Evolutionary conservation across 345 rosid genomes (phyloP), one percentile per base, ranked within the genome.

Genomic region (Populus euphratica): DNA sequence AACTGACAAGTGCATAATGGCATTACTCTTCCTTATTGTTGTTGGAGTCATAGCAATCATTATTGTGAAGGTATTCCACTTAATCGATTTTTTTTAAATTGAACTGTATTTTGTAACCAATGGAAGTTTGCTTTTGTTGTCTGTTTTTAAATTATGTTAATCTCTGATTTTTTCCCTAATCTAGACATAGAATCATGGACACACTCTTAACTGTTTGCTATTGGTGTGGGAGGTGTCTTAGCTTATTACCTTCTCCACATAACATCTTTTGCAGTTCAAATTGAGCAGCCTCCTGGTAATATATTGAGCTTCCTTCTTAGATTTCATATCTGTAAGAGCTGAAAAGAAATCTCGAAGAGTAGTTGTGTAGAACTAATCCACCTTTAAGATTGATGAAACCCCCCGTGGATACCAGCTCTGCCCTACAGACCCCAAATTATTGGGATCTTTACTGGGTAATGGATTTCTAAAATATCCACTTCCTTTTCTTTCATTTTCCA

Each of bases 1-100:
- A 71, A 96, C 99, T 70, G 99, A 96, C 85, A 91, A 77, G 75
- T 91, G 97, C 84, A 92, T 94, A 62, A 89, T 96, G 98, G 88
- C 93, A 16, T 76, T 96, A 70, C 93, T 94, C 18, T 81, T 90
- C 85, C 90, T 96, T 38, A 89, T 94, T 64, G 99, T 96, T 52
- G 38, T 86, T 79, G 99, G 99, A 29, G 92, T 96, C 41, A 79
- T 94, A 76, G 92, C 91, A 70, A 94, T 94, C 86, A 89, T 94
- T 78, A 92, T 92, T 50, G 97, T 96, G 81, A 96, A 96, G 97
- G 99, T 92, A 79, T 2, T 54, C 33, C 17, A 54, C 68, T 49
- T 69, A 4, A 54, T 68, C 6, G 13, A 67, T 21, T 31, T 61
- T 43, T 47, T 47, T 39, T 69, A 16, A 10, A 23, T 69, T 39